These are phyloP conservation scores for Carex kokanica DNA, from an alignment of 176 grass and related monocot genomes.

Conservation along the genomic window DNA sequence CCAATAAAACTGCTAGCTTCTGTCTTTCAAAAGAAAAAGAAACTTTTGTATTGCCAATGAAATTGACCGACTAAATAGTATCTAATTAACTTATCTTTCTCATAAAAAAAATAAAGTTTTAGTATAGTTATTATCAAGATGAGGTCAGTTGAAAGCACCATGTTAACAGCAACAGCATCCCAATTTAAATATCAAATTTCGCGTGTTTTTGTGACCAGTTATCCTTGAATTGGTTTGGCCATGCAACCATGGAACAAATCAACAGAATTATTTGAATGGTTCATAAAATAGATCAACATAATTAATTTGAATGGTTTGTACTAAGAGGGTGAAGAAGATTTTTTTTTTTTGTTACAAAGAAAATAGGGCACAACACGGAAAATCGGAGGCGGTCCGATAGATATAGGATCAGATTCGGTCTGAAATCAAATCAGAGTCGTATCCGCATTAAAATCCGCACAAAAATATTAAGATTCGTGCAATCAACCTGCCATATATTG, in stretches of 20 bases:
- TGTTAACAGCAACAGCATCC: background rate
- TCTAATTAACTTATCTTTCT: background rate
- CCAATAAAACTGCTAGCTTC: too few species aligned
- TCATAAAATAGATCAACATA: background rate
- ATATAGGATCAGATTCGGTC: too few species aligned
- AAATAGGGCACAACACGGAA: too few species aligned
- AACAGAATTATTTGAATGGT: background rate
- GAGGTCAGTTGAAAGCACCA: background rate
- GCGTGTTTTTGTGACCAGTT: background rate
- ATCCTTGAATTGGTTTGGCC: background rate
- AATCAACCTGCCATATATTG: too few species aligned
- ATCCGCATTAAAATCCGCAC: too few species aligned
- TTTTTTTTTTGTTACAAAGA: too few species aligned
- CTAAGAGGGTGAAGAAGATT: too few species aligned
- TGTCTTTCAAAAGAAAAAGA: too few species aligned
- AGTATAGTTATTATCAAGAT: background rate
- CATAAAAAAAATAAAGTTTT: background rate
- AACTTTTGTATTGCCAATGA: background rate
- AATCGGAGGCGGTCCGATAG: too few species aligned
- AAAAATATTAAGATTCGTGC: too few species aligned
- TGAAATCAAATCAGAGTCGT: too few species aligned
- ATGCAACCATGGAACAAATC: background rate
- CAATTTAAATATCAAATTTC: background rate
- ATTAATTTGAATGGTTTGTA: too few species aligned
- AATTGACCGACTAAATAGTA: background rate